phyloP scores from a whole-genome alignment of 2,329 filamentous ascomycete genomes.

The Trichoderma breve region DNA sequence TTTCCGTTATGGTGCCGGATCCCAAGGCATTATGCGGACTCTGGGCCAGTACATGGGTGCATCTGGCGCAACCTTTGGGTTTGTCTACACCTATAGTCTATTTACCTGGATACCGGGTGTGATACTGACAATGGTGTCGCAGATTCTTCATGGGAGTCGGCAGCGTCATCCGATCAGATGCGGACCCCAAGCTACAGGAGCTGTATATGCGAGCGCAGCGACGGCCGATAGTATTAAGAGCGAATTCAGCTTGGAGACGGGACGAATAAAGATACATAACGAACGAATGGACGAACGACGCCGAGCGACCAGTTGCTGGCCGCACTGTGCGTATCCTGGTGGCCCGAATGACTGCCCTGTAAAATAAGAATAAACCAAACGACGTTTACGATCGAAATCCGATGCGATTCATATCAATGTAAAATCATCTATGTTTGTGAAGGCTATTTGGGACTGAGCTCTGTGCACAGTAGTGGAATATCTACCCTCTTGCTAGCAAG shows the following conservation, averaged over 20 bases:
- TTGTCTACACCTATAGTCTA: neutral
- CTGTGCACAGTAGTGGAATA: neutral
- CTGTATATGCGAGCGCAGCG: conserved; percentile 73
- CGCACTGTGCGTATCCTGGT: conserved; percentile 3
- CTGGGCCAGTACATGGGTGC: conserved; percentile 96
- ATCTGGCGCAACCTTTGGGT: conserved; percentile 92
- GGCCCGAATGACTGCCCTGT: conserved; percentile 12
- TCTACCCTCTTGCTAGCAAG: neutral
- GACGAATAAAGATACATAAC: conserved; percentile 2
- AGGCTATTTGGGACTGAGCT: neutral
- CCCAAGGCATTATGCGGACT: conserved; percentile 90
- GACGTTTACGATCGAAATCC: conserved; percentile 11
- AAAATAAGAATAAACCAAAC: conserved; percentile 16
- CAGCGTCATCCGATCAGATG: conserved; percentile 90
- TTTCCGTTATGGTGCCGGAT: conserved; percentile 88
- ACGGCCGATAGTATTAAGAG: conserved; percentile 64
- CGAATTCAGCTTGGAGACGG: conserved; percentile 39
- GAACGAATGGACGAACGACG: conserved; percentile 14
- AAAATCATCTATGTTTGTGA: conserved; percentile 1
- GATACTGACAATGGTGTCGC: conserved; percentile 23
- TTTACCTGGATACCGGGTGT: neutral
- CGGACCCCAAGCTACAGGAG: conserved; percentile 70
- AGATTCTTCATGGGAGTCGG: conserved; percentile 99
- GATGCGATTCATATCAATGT: conserved; percentile 6
- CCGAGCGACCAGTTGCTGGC: neutral